A percentile compares a stretch with the other conserved stretches of the same genome.
phyloP scores from a whole-genome alignment of 192 early-diverging fungal species.

The Geranomyces michiganensis region DNA sequence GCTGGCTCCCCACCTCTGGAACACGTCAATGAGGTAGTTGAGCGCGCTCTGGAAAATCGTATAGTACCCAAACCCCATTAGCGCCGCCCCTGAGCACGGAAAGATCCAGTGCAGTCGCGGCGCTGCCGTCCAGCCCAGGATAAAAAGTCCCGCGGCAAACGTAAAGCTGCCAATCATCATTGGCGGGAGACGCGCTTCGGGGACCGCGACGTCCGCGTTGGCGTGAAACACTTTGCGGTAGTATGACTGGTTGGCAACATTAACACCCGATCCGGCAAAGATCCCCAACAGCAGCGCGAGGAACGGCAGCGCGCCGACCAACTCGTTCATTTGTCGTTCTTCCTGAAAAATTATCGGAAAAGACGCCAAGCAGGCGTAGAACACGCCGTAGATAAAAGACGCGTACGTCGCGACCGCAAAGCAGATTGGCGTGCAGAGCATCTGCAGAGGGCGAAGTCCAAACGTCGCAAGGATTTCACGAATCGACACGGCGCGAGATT shows the following conservation, averaged over 20 bases:
- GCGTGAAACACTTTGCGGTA: not conserved
- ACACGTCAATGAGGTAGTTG: slow-evolving; percentile 5
- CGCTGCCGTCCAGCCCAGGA: not conserved
- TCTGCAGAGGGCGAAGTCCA: not conserved
- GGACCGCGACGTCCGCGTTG: not conserved
- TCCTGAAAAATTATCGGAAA: not conserved
- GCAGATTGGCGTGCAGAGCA: slow-evolving; percentile 6
- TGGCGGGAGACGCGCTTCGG: slow-evolving; percentile 6
- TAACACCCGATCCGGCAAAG: not conserved
- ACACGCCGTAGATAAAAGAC: slow-evolving; percentile 1
- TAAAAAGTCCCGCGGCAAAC: not conserved
- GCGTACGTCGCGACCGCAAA: not conserved
- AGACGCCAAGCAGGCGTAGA: slow-evolving; percentile 4
- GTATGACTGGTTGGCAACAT: not conserved
- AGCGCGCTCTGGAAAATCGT: not conserved
- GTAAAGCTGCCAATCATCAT: not conserved
- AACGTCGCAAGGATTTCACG: not conserved
- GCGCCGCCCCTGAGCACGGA: not conserved
- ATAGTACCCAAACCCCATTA: slow-evolving; percentile 6
- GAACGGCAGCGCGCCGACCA: not conserved
- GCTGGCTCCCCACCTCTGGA: slow-evolving; percentile 8
- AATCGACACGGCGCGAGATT: not conserved
- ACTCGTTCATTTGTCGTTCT: slow-evolving; percentile 3
- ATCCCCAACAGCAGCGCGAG: slow-evolving; percentile 6
- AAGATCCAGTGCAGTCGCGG: slow-evolving; percentile 5